Percentiles rank a stretch among this genome's conserved stretches.
phyloP scores from a whole-genome alignment of 306 rosid genomes.

The Abrus pulchellus region DNA sequence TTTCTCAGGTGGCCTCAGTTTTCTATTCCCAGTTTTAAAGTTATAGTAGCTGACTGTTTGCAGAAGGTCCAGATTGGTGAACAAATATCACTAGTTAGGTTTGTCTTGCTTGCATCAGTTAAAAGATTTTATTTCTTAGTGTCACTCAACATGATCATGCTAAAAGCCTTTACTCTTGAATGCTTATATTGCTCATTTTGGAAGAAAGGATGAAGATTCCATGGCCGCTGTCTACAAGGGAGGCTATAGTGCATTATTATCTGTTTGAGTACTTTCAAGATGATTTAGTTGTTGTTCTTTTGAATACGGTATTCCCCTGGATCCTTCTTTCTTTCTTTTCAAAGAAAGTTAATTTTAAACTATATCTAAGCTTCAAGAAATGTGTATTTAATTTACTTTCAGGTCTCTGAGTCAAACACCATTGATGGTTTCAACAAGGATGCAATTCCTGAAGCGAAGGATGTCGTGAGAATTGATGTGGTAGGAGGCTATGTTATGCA shows the following conservation, averaged over 20 bases:
- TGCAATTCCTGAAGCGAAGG: slow-evolving; percentile 72
- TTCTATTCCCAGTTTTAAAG: slow-evolving; percentile 78
- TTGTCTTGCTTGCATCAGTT: slow-evolving; percentile 47
- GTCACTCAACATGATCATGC: slow-evolving; percentile 4
- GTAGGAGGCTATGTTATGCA: slow-evolving; percentile 97
- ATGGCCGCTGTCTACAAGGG: slow-evolving; percentile 96
- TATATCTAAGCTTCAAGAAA: slow-evolving; percentile 41
- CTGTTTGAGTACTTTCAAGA: slow-evolving; percentile 89
- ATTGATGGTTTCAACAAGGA: slow-evolving; percentile 62
- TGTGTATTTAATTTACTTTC: slow-evolving; percentile 43
- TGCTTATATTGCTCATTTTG: slow-evolving; percentile 67
- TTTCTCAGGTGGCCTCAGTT: slow-evolving; percentile 92
- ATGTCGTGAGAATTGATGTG: slow-evolving; percentile 78
- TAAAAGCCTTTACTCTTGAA: slow-evolving; percentile 42
- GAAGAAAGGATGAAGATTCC: slow-evolving; percentile 94
- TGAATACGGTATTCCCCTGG: slow-evolving; percentile 74
- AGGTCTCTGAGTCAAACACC: slow-evolving; percentile 70
- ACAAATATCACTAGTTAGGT: slow-evolving; percentile 88
- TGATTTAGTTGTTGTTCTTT: slow-evolving; percentile 76
- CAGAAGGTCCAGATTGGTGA: slow-evolving; percentile 76
- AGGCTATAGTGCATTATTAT: slow-evolving; percentile 79
- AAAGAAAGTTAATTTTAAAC: slow-evolving; percentile 7
- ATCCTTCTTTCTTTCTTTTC: background rate
- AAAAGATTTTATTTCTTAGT: background rate
- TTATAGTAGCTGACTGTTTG: slow-evolving; percentile 67